Base-by-base conservation (phyloP, 371 early-diverging fungal species). In the Lichtheimia corymbifera region DNA sequence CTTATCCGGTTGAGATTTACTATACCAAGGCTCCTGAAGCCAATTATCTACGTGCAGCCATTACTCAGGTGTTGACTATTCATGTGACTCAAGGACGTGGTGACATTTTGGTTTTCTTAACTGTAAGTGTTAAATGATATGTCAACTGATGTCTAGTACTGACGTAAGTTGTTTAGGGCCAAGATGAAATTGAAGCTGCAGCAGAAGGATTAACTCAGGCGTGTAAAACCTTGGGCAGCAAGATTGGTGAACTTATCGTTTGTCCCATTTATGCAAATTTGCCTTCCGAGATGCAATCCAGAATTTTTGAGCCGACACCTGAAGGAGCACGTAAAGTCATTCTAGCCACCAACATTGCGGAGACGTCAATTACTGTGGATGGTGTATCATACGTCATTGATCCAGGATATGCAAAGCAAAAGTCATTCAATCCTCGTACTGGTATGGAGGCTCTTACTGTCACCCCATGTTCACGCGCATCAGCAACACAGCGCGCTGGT, bases 331-430 rank as follows among this genome's bases (percentile, higher is more conserved):
- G 98, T 50, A 98, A 99, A 70, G 85, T 99, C n/a, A 97, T 99
- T 50, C 74, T 99, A 27, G 94, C 99, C 6, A 99, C 99, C 22
- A 99, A 99, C 74, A 99, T 99, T 79, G 99, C 99, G 20, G 99
- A 99, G 72, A 99, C 99, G 0, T 97, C 97, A 3, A 92, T 99
- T 62, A 99, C 99, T 1, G 99, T 99, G 55, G 96, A 97, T 68
- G 94, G 95, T 57, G 83, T 92, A 17, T 67, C 86, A 4, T 92
- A 76, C 77, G 94, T 92, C 43, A 91, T 93, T 61, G 93, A 91
- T 67, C 89, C 97, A 6, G 99, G 99, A 2, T 96, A 99, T 74
- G 84, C 84, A 55, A 99, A 99, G 79, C 94, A 95, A 76, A 96
- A 97, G 66, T 87, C 87, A 30, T 97, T 91, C 71, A 96, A 95